Percentiles rank a stretch among this genome's conserved stretches.
Conservation (phyloP, 176 grass and related monocot genomes). For the bread wheat (Triticum aestivum) region DNA sequence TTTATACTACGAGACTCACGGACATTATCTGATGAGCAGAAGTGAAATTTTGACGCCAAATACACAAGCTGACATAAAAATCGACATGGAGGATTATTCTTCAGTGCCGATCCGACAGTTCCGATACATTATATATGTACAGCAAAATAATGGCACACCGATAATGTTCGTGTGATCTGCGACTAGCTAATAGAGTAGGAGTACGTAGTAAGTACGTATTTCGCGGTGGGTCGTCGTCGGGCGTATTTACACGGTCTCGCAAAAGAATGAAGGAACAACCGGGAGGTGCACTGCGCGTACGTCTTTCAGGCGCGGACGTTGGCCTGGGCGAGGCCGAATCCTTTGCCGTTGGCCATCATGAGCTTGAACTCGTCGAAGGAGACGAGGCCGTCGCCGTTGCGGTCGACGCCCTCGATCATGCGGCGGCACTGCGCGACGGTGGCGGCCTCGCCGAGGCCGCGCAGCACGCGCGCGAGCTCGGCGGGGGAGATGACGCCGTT, state of each 20-base stretch:
- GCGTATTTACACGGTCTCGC: conserved; percentile 4
- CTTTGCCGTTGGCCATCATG: conserved; percentile 67
- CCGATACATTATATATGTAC: background rate
- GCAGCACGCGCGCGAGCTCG: conserved; percentile 66
- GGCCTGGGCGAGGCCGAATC: background rate
- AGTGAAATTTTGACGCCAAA: too few relatives aligned
- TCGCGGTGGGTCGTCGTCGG: background rate
- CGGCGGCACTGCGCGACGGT: conserved; percentile 77
- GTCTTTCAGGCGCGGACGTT: background rate
- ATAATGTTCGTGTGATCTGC: background rate
- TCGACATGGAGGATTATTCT: background rate
- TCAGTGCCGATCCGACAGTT: background rate
- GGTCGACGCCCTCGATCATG: conserved; percentile 94
- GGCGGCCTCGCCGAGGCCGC: conserved; percentile 63
- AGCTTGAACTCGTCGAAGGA: conserved; percentile 92
- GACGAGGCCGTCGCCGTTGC: conserved; percentile 70
- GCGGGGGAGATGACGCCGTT: conserved; percentile 71
- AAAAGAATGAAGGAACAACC: conserved; percentile 17
- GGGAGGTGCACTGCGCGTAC: background rate
- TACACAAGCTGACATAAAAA: background rate
- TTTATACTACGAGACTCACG: background rate
- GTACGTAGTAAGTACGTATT: background rate
- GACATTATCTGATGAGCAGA: too few relatives aligned
- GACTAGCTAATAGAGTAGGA: background rate
- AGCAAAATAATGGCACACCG: background rate